Conservation (phyloP, 2,329 filamentous ascomycete genomes). For the Cercospora brassicicola region DNA sequence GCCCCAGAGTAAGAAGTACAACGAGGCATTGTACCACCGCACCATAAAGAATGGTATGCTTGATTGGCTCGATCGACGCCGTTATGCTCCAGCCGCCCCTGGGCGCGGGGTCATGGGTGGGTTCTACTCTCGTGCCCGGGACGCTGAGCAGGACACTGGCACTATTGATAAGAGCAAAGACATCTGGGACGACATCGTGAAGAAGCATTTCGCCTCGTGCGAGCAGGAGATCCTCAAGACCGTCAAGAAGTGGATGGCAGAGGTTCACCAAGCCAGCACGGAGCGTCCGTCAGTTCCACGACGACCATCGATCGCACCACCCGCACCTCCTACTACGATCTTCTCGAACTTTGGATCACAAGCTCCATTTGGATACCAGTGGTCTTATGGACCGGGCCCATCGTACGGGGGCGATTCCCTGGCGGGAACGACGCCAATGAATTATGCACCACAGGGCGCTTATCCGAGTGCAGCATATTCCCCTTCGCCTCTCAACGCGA, state of each 20-base stretch:
- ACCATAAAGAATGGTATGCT: constrained; percentile 40
- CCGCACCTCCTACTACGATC: background rate
- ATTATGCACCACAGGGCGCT: background rate
- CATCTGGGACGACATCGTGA: constrained; percentile 22
- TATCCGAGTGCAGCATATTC: background rate
- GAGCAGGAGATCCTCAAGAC: constrained; percentile 16
- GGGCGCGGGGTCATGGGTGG: background rate
- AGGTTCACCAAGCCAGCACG: background rate
- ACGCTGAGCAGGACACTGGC: background rate
- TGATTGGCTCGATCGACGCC: constrained; percentile 34
- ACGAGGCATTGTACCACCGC: constrained; percentile 29
- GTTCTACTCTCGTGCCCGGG: background rate
- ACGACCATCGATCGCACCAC: background rate
- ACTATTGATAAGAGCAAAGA: constrained; percentile 2
- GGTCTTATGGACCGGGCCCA: background rate
- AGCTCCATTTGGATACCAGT: background rate
- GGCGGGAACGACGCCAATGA: background rate
- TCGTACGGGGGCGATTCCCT: background rate
- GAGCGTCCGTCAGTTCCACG: background rate
- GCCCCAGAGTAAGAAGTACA: constrained; percentile 34
- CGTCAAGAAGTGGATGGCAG: constrained; percentile 14
- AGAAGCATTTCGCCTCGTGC: constrained; percentile 17
- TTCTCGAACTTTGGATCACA: background rate
- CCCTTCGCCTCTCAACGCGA: background rate
- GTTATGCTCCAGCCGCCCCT: background rate